A percentile compares a stretch with the other conserved stretches of the same genome.
Conservation (phyloP, 2,329 filamentous ascomycete genomes). For the Colletotrichum orchidophilum region DNA sequence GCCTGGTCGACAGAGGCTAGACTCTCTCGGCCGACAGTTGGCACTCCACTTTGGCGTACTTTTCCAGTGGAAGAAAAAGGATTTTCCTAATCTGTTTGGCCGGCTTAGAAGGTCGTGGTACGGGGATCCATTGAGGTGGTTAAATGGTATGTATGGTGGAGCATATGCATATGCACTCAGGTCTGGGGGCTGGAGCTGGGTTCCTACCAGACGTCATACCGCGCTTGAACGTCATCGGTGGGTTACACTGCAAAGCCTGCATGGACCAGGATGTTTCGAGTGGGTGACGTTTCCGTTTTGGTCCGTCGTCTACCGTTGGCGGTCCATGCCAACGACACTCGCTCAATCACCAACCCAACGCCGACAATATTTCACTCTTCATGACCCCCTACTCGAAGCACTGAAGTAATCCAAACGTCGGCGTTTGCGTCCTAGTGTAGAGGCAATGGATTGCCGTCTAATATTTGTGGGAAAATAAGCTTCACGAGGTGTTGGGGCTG, state of each 20-base stretch:
- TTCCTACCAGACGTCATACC: conserved; percentile 29
- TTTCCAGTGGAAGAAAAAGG: conserved; percentile 1
- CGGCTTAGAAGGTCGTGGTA: not conserved
- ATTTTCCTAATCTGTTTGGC: conserved; percentile 18
- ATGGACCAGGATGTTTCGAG: conserved; percentile 21
- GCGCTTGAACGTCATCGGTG: conserved; percentile 31
- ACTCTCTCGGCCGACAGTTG: conserved; percentile 21
- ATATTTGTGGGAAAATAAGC: not conserved
- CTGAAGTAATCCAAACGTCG: not conserved
- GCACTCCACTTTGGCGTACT: conserved; percentile 4
- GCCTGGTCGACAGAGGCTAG: conserved; percentile 26
- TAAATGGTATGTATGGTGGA: conserved; percentile 16
- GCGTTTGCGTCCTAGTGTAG: not conserved
- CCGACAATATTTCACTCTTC: not conserved
- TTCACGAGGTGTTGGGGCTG: not conserved
- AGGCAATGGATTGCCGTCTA: not conserved
- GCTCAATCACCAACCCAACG: not conserved
- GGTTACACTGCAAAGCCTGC: conserved; percentile 18
- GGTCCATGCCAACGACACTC: conserved; percentile 7
- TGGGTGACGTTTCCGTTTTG: conserved; percentile 25
- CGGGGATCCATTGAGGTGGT: conserved; percentile 26
- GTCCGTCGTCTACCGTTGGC: conserved; percentile 12
- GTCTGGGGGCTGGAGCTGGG: conserved; percentile 24
- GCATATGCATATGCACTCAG: conserved; percentile 28
- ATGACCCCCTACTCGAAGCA: not conserved